Evolutionary conservation across 2,329 filamentous ascomycete genomes (phyloP).

Genomic region (Fusarium succisae): DNA sequence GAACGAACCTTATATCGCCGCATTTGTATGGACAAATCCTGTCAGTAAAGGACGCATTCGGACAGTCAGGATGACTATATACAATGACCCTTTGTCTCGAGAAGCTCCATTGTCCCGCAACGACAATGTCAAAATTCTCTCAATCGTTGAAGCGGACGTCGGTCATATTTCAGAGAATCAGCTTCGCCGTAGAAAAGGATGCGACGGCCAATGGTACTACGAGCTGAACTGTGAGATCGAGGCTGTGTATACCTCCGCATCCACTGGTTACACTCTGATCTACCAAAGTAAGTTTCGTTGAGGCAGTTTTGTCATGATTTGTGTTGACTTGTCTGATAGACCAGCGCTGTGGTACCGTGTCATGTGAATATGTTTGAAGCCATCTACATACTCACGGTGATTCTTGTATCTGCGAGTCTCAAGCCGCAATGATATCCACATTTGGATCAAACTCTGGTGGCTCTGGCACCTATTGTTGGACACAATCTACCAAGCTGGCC

Average conservation of each 20-base stretch:
- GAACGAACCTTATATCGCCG: conserved; percentile 49
- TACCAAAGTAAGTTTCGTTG: conserved; percentile 49
- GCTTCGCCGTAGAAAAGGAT: conserved; percentile 47
- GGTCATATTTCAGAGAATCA: conserved; percentile 52
- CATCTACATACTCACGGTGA: background rate
- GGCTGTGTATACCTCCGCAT: conserved; percentile 53
- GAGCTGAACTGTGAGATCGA: conserved; percentile 53
- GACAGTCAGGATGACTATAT: conserved; percentile 50
- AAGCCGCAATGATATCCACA: background rate
- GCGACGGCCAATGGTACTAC: conserved; percentile 53
- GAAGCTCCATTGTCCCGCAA: conserved; percentile 50
- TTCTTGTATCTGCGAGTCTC: background rate
- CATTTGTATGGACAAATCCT: conserved; percentile 46
- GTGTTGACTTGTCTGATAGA: conserved; percentile 42
- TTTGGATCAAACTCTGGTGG: background rate
- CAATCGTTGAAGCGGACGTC: conserved; percentile 53
- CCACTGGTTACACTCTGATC: conserved; percentile 55
- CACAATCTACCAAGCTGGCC: background rate
- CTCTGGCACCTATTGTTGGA: background rate
- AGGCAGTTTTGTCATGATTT: background rate
- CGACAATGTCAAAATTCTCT: conserved; percentile 49
- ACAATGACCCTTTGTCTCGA: conserved; percentile 45
- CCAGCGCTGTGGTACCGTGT: conserved; percentile 53
- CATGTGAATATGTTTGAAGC: conserved; percentile 54
- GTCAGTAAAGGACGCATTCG: conserved; percentile 47